Percentiles rank a stretch among this genome's conserved stretches.
Evolutionary conservation across 2,329 filamentous ascomycete genomes (phyloP).

Genomic region (Xylaria sp.): DNA sequence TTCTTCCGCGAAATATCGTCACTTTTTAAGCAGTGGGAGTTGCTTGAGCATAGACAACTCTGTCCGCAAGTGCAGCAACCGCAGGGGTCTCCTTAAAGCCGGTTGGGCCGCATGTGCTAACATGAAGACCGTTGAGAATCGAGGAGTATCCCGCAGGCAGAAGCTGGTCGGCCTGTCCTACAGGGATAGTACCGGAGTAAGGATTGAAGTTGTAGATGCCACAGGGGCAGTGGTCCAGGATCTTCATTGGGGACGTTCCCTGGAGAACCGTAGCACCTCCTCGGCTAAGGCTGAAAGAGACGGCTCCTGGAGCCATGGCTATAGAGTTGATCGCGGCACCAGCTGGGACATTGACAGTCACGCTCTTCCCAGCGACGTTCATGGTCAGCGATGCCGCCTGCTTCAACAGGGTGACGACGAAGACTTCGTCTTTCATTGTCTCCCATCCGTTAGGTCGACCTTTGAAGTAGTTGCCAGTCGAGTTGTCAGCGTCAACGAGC

Average conservation of each 20-base stretch:
- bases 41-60: constrained; percentile 23
- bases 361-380: constrained; percentile 56
- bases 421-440: constrained; percentile 61
- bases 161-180: constrained; percentile 51
- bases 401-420: constrained; percentile 63
- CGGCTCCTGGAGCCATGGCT: constrained; percentile 59
- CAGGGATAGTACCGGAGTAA: constrained; percentile 63
- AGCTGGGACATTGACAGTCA: constrained; percentile 58
- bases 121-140: constrained; percentile 47
- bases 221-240: constrained; percentile 60
- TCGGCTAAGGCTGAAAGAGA: constrained; percentile 59
- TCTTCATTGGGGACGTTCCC: constrained; percentile 61
- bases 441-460: constrained; percentile 63
- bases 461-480: constrained; percentile 62
- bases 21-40: constrained; percentile 26
- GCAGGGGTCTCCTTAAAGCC: constrained; percentile 21
- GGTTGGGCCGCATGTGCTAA: constrained; percentile 43
- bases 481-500: constrained; percentile 55
- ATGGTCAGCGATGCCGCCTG: constrained; percentile 57
- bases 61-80: constrained; percentile 11
- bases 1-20: not conserved
- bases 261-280: constrained; percentile 55
- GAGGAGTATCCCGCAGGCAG: constrained; percentile 49
- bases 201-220: constrained; percentile 69
- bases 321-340: constrained; percentile 58